Percentiles rank a stretch among this genome's conserved stretches.
These are phyloP conservation scores for Actinomucor elegans DNA, from an alignment of 371 early-diverging fungal genomes.

Conservation along the genomic window DNA sequence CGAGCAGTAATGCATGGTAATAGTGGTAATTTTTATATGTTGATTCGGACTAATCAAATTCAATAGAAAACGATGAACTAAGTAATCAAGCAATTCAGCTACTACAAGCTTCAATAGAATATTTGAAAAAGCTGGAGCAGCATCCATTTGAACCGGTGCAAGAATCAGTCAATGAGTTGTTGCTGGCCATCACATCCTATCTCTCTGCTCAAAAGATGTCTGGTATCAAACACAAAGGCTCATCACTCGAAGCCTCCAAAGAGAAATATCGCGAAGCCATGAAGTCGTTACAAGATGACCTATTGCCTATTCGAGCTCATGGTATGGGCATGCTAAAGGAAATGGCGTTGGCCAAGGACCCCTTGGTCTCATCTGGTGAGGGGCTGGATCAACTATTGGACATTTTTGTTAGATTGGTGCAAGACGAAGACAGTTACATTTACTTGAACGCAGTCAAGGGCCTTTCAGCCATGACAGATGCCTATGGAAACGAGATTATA, in stretches of 20 bases:
- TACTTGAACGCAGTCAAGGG: slow-evolving; percentile 90
- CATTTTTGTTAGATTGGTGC: slow-evolving; percentile 75
- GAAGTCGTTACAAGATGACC: slow-evolving; percentile 73
- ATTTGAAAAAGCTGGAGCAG: slow-evolving; percentile 53
- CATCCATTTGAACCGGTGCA: slow-evolving; percentile 55
- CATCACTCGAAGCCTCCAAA: slow-evolving; percentile 38
- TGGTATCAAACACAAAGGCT: slow-evolving; percentile 1
- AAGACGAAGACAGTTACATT: slow-evolving; percentile 82
- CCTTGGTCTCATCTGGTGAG: slow-evolving; percentile 44
- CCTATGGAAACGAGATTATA: slow-evolving; percentile 71
- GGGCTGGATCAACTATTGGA: slow-evolving; percentile 66
- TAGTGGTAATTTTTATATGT: not conserved
- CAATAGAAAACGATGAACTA: slow-evolving; percentile 59
- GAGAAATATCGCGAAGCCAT: slow-evolving; percentile 71
- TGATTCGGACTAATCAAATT: too few relatives aligned
- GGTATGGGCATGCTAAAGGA: slow-evolving; percentile 80
- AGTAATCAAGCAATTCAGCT: slow-evolving; percentile 48
- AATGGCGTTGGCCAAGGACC: slow-evolving; percentile 69
- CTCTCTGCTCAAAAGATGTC: slow-evolving; percentile 36
- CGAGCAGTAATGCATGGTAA: slow-evolving; percentile 53
- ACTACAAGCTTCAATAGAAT: slow-evolving; percentile 50
- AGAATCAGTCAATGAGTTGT: slow-evolving; percentile 58
- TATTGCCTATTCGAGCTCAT: slow-evolving; percentile 87
- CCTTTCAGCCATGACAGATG: slow-evolving; percentile 77
- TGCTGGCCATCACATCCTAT: slow-evolving; percentile 51